Base-by-base conservation (phyloP, 768 basidiomycete genomes). In the Podaxis sp. region DNA sequence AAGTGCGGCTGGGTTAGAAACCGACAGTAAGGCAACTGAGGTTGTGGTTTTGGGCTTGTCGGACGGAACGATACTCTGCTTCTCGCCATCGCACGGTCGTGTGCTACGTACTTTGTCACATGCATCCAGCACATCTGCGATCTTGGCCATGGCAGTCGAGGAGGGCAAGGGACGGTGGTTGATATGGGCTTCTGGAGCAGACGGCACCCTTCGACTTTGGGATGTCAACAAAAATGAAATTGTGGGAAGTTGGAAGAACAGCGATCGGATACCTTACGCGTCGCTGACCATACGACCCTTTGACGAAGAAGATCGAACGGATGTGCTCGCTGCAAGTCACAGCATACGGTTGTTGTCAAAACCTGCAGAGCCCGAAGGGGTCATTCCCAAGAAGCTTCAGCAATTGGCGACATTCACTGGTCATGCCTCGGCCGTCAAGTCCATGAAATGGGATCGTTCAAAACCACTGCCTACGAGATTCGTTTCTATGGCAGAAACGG, bases 251-350 rank as follows among this genome's bases (percentile, higher is more conserved):
- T 87, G 81, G 81, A 86, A 86, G 69, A 81, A 74, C 53, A 84
- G 86, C 57, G 84, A 84, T 67, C 79, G 79, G 66, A 82, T 82
- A 74, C 82, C 87, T 24, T 88, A 82, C 68, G 82, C 86, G 3
- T 79, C 79, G 52, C 69, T 89, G 42, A 72, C 82, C 24, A 63
- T 80, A 36, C 80, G 81, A 48, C 80, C 85, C 28, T 59, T 66
- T 4, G 64, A 65, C 24, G 71, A 76, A 52, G 79, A 79, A 17
- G 78, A 74, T 54, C 74, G 75, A 40, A 69, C 75, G 36, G 77
- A 84, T 57, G 63, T 89, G 9, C 79, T 90, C 17, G 80, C 77
- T 33, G 87, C 84, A n/a, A 83, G 85, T 67, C 84, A 89, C 67
- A 76, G 77, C 66, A 85, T 89, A 65, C 81, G 78, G 52, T 75